Evolutionary conservation across 129 eudicot genomes (phyloP).

Genomic region (Flaveria brownii): DNA sequence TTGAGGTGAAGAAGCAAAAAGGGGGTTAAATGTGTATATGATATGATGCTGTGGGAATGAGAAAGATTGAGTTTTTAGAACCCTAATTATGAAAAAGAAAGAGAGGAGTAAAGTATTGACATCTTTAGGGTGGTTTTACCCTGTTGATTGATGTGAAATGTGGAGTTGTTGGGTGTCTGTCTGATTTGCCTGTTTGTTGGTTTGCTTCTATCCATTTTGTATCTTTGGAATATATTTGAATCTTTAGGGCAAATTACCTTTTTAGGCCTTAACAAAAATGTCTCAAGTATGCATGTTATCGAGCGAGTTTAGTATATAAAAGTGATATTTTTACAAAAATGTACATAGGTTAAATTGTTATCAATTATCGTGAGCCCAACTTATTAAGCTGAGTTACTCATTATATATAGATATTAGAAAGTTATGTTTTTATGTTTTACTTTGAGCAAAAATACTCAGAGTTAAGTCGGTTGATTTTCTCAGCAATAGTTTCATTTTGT

Average conservation of each 20-base stretch:
- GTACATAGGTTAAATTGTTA: too few relatives aligned
- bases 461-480: too few relatives aligned
- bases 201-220: constrained; percentile 23
- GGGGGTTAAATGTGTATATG: not conserved
- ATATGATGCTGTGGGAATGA: constrained; percentile 13
- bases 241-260: not conserved
- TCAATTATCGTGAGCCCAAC: too few relatives aligned
- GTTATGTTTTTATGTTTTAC: too few relatives aligned
- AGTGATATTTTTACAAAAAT: too few relatives aligned
- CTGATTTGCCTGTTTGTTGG: constrained; percentile 9
- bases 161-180: constrained; percentile 25
- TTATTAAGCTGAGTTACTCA: too few relatives aligned
- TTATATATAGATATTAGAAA: too few relatives aligned
- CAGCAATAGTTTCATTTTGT: too few relatives aligned
- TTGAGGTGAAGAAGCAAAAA: constrained; percentile 5
- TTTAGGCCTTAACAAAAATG: not conserved
- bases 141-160: constrained; percentile 18
- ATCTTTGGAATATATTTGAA: not conserved
- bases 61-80: not conserved
- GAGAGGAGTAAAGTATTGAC: constrained; percentile 32
- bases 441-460: too few relatives aligned
- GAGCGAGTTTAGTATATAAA: too few relatives aligned
- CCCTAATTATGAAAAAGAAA: constrained; percentile 23
- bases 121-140: constrained; percentile 21
- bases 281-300: too few relatives aligned